Base-by-base conservation (phyloP, 768 basidiomycete genomes). In the Phlegmacium glaucopus region DNA sequence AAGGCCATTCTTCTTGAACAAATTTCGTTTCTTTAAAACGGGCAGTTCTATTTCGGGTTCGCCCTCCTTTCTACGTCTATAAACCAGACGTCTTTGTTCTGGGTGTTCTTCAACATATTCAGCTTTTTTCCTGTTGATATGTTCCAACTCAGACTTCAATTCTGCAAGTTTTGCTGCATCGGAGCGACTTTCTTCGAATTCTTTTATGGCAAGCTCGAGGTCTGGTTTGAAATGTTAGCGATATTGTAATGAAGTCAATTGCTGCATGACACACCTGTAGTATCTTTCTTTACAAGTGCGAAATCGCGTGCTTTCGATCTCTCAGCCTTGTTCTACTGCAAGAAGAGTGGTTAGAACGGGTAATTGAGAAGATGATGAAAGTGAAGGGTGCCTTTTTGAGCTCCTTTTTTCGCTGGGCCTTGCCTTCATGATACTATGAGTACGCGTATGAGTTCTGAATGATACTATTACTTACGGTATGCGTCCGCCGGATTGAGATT, bases 21-120 rank as follows among this genome's bases (percentile, higher is more conserved):
- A 61, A 41, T 84, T 87, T 45, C 86, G 75, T 52, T 79, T 83
- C 51, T 79, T 83, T 55, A 51, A 65, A 44, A 65, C 59, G 26
- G 61, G 70, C 49, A 70, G 64, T 47, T 70, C 71, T 11, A 59
- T 58, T 25, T 70, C 67, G 51, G 75, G 72, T 38, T 74, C 71
- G 39, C 75, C 71, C 45, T 71, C 66, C 54, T 71, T 77, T 16
- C 77, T 73, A 28, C 75, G 59, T 53, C 77, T 77, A 63, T 87
- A 97, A 6, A 97, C 91, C 9, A 91, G 78, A 57, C 83, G 80
- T 45, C 87, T 82, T 37, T 93, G 89, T 61, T 97, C 95, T 2
- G 95, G 95, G 66, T 98, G 94, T 54, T 93, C 92, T 47, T 79
- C 79, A 44, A 97, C 82, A 66, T 92, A 97, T 58, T 92, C 92